Conservation (phyloP, 176 grass and related monocot genomes). For the Carex myosuroides region DNA sequence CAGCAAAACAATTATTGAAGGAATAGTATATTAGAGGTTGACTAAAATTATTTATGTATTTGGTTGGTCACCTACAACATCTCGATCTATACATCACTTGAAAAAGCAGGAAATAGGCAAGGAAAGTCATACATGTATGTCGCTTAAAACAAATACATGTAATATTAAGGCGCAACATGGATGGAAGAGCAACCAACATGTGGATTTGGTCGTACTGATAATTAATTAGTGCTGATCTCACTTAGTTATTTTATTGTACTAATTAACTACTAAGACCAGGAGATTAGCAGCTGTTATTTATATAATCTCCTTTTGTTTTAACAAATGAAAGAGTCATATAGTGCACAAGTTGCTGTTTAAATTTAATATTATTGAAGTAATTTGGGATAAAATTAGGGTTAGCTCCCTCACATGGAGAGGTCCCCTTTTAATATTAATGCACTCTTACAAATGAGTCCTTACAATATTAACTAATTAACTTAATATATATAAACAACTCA, state of each 20-base stretch:
- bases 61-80: background rate
- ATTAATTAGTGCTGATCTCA: background rate
- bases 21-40: background rate
- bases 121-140: background rate
- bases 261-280: background rate
- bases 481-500: too few species aligned
- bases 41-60: background rate
- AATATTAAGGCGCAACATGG: conserved; percentile 5
- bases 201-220: background rate
- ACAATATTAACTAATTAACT: too few species aligned
- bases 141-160: conserved; percentile 2
- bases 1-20: background rate
- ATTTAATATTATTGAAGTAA: too few species aligned
- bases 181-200: background rate
- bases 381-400: too few species aligned
- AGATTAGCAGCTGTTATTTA: conserved; percentile 5
- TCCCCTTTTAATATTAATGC: too few species aligned
- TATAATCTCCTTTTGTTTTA: background rate
- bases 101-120: background rate
- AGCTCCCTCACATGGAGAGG: too few species aligned
- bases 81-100: conserved; percentile 14
- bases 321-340: background rate
- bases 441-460: too few species aligned
- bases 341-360: background rate
- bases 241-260: background rate